phyloP scores from a whole-genome alignment of 2,329 filamentous ascomycete genomes.

The Furcasterigmium sp. region DNA sequence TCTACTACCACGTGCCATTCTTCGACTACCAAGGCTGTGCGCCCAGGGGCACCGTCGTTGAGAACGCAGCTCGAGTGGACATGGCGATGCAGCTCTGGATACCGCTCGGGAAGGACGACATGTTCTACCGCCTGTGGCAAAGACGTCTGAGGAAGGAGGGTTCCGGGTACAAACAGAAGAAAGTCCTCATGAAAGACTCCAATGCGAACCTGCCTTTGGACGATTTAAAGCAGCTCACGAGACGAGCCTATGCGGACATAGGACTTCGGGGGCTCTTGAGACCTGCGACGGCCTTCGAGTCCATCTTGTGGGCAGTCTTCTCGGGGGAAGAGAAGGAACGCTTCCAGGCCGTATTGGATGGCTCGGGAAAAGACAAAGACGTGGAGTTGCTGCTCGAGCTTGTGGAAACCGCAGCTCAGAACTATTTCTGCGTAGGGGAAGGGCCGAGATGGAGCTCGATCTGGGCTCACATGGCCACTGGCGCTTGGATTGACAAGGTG shows the following conservation, averaged over 20 bases:
- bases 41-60: neutral
- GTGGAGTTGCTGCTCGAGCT: conserved; percentile 1
- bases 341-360: conserved; percentile 5
- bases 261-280: too few relatives aligned
- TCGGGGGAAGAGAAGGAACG: neutral
- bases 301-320: too few relatives aligned
- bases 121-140: neutral
- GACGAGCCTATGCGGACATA: too few relatives aligned
- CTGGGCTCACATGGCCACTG: conserved; percentile 4
- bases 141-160: neutral
- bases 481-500: conserved; percentile 6
- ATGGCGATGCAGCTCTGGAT: neutral
- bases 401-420: conserved; percentile 1
- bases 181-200: too few relatives aligned
- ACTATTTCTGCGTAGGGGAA: conserved; percentile 8
- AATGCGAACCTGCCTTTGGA: too few relatives aligned
- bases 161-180: too few relatives aligned
- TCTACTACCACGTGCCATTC: neutral
- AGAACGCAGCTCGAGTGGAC: neutral
- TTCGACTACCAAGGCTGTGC: neutral
- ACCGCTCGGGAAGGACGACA: neutral
- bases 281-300: too few relatives aligned
- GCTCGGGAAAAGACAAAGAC: neutral
- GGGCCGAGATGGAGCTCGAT: conserved; percentile 8
- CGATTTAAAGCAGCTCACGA: too few relatives aligned